These are phyloP conservation scores for Penicillium canescens DNA, from an alignment of 495 filamentous ascomycete genomes.

Conservation along the genomic window DNA sequence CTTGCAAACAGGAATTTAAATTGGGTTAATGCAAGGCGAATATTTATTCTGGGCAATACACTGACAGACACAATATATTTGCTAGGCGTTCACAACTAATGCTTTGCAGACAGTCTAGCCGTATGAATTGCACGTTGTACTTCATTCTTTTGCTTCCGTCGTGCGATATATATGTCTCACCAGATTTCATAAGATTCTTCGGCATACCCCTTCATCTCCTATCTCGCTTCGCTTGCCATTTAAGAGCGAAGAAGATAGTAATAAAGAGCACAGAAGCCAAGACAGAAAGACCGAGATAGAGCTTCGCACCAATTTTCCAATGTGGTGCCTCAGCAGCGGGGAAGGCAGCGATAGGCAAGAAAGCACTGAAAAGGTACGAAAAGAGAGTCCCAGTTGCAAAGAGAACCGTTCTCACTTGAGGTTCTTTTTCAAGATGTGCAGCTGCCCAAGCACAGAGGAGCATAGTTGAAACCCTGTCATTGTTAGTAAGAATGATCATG, in stretches of 20 bases:
- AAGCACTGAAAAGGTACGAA: slow-evolving; percentile 14
- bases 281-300: slow-evolving; percentile 10
- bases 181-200: too few relatives aligned
- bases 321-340: slow-evolving; percentile 12
- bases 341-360: slow-evolving; percentile 15
- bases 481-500: not conserved
- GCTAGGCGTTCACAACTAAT: too few relatives aligned
- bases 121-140: too few relatives aligned
- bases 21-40: too few relatives aligned
- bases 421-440: slow-evolving; percentile 15
- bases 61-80: too few relatives aligned
- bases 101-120: too few relatives aligned
- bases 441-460: slow-evolving; percentile 18
- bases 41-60: too few relatives aligned
- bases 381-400: slow-evolving; percentile 18
- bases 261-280: slow-evolving; percentile 10
- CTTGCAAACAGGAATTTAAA: too few relatives aligned
- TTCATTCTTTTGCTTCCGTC: too few relatives aligned
- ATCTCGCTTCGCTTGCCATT: slow-evolving; percentile 3
- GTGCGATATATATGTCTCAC: too few relatives aligned
- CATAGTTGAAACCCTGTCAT: slow-evolving; percentile 14
- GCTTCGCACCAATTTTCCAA: slow-evolving; percentile 16
- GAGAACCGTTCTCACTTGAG: slow-evolving; percentile 18
- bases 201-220: not conserved
- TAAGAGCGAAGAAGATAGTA: slow-evolving; percentile 5